Evolutionary conservation across 805 yeast species (phyloP), one percentile per base, ranked within the genome.

Genomic region (Metschnikowia similis): DNA sequence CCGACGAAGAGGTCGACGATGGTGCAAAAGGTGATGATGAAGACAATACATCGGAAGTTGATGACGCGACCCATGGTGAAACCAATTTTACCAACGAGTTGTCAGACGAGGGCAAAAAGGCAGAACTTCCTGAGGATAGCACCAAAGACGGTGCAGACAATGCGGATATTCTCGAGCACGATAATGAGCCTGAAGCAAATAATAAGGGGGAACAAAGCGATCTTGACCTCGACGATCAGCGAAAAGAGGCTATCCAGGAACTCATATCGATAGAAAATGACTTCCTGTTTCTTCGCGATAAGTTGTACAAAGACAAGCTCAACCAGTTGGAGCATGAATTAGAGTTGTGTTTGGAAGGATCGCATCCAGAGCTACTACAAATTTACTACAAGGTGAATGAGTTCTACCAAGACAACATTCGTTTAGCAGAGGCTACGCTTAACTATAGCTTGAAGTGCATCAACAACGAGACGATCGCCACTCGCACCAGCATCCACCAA

Each of bases 281-380:
- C 48, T 94, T 91, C 74, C 97, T 98, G 6, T 76, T 80, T 53
- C 74, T 92, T 49, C 81, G 97, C 55, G 97, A 94, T 65, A 79
- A 80, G 59, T 71, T 94, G 45, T 92, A 87, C 66, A 90, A 86
- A 52, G 96, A 90, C 63, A 91, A 89, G 64, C 71, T 91, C 61
- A 74, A 79, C 35, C 80, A 87, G 54, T 76, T 87, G 55, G 88
- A 89, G 57, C 84, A 86, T 41, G 99, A 94, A 65, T 71, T 92
- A 53, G 85, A 85, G 59, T 80, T 92, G 77, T 91, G 98, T 69
- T 71, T 84, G 32, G 85, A 84, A 54, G 97, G 97, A 10, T 80
- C 89, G 17, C 99, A 94, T 66, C 98, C 98, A 0, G 97, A 91
- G 59, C 76, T 92, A 48, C 78, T 87, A 35, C 77, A 80, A 43